Base-by-base conservation (phyloP, 352 stramenopile species). In the Globisporangium perplexum region DNA sequence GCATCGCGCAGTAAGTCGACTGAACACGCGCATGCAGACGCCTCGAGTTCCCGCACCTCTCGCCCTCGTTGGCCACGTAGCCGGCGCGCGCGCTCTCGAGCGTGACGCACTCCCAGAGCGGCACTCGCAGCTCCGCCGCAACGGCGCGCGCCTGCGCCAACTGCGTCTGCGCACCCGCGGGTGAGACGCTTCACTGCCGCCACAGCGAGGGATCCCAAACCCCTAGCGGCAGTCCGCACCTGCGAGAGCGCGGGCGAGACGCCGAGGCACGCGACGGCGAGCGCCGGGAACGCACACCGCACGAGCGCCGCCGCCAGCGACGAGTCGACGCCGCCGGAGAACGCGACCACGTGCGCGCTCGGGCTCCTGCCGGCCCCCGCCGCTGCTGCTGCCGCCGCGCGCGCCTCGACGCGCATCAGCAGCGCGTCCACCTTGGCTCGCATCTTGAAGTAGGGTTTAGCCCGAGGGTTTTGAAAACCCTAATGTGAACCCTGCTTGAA, bases 301-400 rank as follows among this genome's bases (percentile, higher is more conserved):
- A 98, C 86, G 38, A 98, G 60, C 15, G 90, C 90, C 4, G 94
- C 91, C 3, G 94, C 86, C 7, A 99, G 65, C 20, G 89, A 97
- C 33, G 95, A 98, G 74, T 99, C 96, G 7, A 99, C 90, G 18
- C 96, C 96, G 35, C 96, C 96, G 1, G 90, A 98, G 60, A 88
- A 98, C n/a, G 90, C 90, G 18, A 97, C 69, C 14, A 97, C 68
- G 50, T 97, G 77, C 60, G 66, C 39, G 39, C 39, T 23, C 22
- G 22, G 8, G 15, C 17, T 18, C 1, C 1, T 35, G 41, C 24
- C 3, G 4, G n/a, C 28, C 2, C 28, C 31, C 24, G 43, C 30
- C 12, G 42, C n/a, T 12, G 47, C 45, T 10, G 4, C 33, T 14
- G 3, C 23, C 17, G 66, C 59, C 11, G 66, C 73, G 43, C 63